Conservation (phyloP, 2,329 filamentous ascomycete species). For the Sporothrix pallida region DNA sequence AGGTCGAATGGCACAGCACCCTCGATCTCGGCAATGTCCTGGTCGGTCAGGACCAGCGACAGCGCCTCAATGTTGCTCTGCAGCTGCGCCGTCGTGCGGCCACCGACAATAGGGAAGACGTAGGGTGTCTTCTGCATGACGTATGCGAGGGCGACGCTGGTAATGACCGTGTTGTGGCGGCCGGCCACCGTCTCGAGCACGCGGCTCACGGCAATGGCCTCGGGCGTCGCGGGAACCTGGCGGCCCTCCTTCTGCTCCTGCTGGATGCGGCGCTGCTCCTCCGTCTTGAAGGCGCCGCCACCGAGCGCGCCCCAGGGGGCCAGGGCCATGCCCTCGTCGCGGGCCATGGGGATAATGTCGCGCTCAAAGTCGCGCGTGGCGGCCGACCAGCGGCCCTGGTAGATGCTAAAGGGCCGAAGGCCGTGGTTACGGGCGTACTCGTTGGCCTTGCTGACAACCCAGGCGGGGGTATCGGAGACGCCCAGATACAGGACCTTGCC, state of each 20-base stretch:
- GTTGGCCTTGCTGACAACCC: slow-evolving; percentile 59
- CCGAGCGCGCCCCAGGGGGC: slow-evolving; percentile 61
- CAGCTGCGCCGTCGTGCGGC: slow-evolving; percentile 71
- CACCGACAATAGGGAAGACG: slow-evolving; percentile 75
- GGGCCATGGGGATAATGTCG: slow-evolving; percentile 71
- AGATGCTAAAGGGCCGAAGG: slow-evolving; percentile 64
- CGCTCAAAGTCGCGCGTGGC: slow-evolving; percentile 70
- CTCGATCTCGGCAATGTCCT: slow-evolving; percentile 72
- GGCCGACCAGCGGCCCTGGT: slow-evolving; percentile 69
- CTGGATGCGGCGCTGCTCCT: slow-evolving; percentile 40
- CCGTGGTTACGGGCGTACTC: slow-evolving; percentile 66
- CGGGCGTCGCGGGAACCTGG: slow-evolving; percentile 51
- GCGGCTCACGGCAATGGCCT: slow-evolving; percentile 58
- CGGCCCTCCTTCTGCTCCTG: slow-evolving; percentile 46
- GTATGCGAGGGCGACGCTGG: slow-evolving; percentile 69
- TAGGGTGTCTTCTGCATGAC: slow-evolving; percentile 74
- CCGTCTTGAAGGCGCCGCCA: slow-evolving; percentile 47
- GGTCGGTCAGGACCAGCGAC: slow-evolving; percentile 60
- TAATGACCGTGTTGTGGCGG: slow-evolving; percentile 52
- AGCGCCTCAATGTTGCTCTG: slow-evolving; percentile 73
- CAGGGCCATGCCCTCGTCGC: slow-evolving; percentile 61
- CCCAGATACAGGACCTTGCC: slow-evolving; percentile 67
- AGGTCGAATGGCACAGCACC: slow-evolving; percentile 64
- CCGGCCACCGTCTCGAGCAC: slow-evolving; percentile 57
- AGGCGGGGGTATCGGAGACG: slow-evolving; percentile 63